Conservation (phyloP, 192 early-diverging fungal genomes). For the Umbelopsis sp. region DNA sequence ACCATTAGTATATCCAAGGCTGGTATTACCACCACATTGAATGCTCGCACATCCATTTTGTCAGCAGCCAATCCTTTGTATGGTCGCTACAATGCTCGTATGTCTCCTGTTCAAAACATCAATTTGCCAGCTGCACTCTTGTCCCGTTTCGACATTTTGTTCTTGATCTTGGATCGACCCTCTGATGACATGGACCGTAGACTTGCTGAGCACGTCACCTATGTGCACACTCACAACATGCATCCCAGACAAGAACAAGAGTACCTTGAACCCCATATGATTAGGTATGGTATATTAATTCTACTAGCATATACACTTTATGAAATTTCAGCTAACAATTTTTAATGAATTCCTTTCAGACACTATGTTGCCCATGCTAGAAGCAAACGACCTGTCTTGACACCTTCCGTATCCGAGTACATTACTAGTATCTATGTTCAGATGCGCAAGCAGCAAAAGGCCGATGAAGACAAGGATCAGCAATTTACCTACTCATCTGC, state of each 20-base stretch:
- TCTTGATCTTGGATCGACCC: conserved; percentile 88
- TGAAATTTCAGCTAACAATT: not conserved
- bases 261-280: conserved; percentile 72
- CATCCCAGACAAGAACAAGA: conserved; percentile 69
- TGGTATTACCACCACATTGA: conserved; percentile 96
- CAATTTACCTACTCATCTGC: conserved; percentile 82
- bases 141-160: conserved; percentile 93
- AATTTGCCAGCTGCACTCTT: conserved; percentile 94
- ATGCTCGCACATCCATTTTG: conserved; percentile 92
- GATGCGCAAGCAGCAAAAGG: conserved; percentile 70
- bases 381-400: conserved; percentile 70
- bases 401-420: conserved; percentile 77
- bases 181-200: conserved; percentile 84
- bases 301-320: not conserved
- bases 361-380: conserved; percentile 89
- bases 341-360: conserved; percentile 39
- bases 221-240: conserved; percentile 85
- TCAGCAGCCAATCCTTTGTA: conserved; percentile 98
- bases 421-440: conserved; percentile 88
- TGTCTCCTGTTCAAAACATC: conserved; percentile 93
- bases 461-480: conserved; percentile 46
- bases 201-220: conserved; percentile 92
- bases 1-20: conserved; percentile 98
- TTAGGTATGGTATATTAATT: conserved; percentile 52
- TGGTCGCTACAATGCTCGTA: conserved; percentile 89